Conservation (phyloP, 352 stramenopile species). For the Plasmopara halstedii region DNA sequence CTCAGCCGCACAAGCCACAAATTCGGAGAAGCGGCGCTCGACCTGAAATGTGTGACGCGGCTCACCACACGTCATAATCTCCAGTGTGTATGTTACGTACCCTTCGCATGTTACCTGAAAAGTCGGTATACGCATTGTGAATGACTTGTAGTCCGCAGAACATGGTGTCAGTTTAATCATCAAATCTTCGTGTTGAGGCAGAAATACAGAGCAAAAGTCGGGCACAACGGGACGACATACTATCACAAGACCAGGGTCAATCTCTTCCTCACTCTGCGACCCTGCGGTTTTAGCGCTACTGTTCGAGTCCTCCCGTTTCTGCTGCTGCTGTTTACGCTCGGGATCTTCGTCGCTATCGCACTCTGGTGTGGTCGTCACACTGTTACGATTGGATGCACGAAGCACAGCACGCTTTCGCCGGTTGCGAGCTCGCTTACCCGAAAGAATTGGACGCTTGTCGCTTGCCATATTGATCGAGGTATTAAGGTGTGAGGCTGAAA, state of each 20-base stretch:
- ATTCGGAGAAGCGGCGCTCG: constrained; percentile 74
- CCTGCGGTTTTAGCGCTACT: constrained; percentile 13
- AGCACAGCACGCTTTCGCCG: constrained; percentile 44
- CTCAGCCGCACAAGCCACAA: constrained; percentile 44
- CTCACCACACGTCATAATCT: constrained; percentile 30
- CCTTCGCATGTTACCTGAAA: constrained; percentile 63
- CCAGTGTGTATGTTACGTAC: constrained; percentile 56
- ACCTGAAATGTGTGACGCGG: constrained; percentile 40
- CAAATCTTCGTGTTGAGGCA: constrained; percentile 16
- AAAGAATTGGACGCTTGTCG: constrained; percentile 63
- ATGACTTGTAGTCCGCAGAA: constrained; percentile 22
- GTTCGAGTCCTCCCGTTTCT: neutral
- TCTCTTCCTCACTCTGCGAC: constrained; percentile 26
- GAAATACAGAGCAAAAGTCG: constrained; percentile 64
- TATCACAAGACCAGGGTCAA: constrained; percentile 62
- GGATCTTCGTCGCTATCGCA: constrained; percentile 27
- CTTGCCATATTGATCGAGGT: constrained; percentile 26
- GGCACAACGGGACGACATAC: constrained; percentile 43
- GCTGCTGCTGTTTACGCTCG: constrained; percentile 3
- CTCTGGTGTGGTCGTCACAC: constrained; percentile 15
- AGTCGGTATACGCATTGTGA: constrained; percentile 42
- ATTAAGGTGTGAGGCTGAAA: constrained; percentile 1
- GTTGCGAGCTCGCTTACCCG: constrained; percentile 50
- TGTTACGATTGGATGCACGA: constrained; percentile 19
- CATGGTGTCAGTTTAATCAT: neutral